Evolutionary conservation across 129 eudicot genomes (phyloP).

Genomic region (Chrysanthemum makinoi): DNA sequence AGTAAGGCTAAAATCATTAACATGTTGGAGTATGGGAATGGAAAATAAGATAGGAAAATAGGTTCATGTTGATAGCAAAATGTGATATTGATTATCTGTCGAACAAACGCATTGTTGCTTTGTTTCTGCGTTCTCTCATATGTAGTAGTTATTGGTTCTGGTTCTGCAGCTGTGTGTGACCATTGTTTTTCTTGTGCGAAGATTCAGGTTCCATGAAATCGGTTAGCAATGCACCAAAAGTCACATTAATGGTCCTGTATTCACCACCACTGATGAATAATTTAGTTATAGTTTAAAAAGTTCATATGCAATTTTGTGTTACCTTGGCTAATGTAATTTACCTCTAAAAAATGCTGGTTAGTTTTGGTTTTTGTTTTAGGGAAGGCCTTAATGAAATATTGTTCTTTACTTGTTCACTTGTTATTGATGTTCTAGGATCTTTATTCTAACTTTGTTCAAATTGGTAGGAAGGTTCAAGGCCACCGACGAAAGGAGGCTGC

Average conservation of each 20-base stretch:
- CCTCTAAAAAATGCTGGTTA: slow-evolving; percentile 6
- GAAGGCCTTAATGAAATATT: background rate
- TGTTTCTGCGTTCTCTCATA: too few relatives aligned
- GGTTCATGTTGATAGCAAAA: too few relatives aligned
- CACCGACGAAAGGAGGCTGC: slow-evolving; percentile 89
- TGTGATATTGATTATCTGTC: too few relatives aligned
- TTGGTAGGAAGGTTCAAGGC: slow-evolving; percentile 99
- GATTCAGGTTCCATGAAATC: too few relatives aligned
- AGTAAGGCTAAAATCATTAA: too few relatives aligned
- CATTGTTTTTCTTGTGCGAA: too few relatives aligned
- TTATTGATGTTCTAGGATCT: slow-evolving; percentile 14
- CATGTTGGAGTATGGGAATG: too few relatives aligned
- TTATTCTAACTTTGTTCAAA: slow-evolving; percentile 39
- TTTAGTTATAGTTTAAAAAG: background rate
- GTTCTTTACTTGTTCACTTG: background rate
- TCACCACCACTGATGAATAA: background rate
- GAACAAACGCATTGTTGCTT: too few relatives aligned
- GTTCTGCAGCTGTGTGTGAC: too few relatives aligned
- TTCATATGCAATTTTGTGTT: background rate
- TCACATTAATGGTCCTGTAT: background rate
- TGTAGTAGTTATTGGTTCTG: too few relatives aligned
- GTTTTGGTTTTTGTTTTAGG: background rate
- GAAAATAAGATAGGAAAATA: too few relatives aligned
- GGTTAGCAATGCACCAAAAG: background rate
- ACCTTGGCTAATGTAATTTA: slow-evolving; percentile 3